Conservation (phyloP, 2,329 filamentous ascomycete genomes). For the Coniochaeta sp. region DNA sequence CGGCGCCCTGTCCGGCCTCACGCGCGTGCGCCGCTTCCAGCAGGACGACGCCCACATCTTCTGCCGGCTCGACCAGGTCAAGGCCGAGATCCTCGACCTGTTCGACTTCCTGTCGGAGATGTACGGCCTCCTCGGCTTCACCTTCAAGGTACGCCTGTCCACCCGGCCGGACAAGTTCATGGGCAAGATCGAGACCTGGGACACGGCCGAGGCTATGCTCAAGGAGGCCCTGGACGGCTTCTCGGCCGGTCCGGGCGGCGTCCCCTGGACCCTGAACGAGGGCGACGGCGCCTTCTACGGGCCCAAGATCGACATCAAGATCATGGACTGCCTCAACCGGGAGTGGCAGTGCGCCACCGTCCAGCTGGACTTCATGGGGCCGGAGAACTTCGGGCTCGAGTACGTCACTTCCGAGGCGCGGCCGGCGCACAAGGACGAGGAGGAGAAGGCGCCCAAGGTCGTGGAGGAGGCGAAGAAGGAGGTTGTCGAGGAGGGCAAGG, state of each 20-base stretch:
- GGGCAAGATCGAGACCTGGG: constrained; percentile 80
- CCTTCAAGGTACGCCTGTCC: constrained; percentile 90
- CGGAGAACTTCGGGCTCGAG: constrained; percentile 78
- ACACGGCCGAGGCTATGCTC: constrained; percentile 77
- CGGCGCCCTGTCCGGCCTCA: constrained; percentile 82
- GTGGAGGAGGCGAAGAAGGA: constrained; percentile 9
- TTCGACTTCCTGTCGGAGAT: constrained; percentile 83
- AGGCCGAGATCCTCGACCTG: constrained; percentile 67
- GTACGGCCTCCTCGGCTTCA: constrained; percentile 72
- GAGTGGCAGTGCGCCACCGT: constrained; percentile 87
- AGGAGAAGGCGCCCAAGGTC: constrained; percentile 20
- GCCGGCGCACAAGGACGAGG: constrained; percentile 21
- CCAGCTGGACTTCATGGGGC: constrained; percentile 84
- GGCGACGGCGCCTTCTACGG: constrained; percentile 98
- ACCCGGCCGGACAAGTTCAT: constrained; percentile 85
- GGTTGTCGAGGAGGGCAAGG: constrained; percentile 18
- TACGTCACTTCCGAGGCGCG: constrained; percentile 65
- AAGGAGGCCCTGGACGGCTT: constrained; percentile 75
- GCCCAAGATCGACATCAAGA: constrained; percentile 96
- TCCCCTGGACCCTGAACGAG: constrained; percentile 82
- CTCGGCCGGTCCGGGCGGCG: constrained; percentile 42
- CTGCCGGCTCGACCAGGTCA: constrained; percentile 72
- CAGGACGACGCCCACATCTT: constrained; percentile 98
- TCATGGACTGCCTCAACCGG: constrained; percentile 77
- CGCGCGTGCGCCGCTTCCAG: constrained; percentile 86